These are phyloP conservation scores for Cylindrodendrum hubeiense DNA, from an alignment of 2,329 filamentous ascomycete species.

Conservation along the genomic window DNA sequence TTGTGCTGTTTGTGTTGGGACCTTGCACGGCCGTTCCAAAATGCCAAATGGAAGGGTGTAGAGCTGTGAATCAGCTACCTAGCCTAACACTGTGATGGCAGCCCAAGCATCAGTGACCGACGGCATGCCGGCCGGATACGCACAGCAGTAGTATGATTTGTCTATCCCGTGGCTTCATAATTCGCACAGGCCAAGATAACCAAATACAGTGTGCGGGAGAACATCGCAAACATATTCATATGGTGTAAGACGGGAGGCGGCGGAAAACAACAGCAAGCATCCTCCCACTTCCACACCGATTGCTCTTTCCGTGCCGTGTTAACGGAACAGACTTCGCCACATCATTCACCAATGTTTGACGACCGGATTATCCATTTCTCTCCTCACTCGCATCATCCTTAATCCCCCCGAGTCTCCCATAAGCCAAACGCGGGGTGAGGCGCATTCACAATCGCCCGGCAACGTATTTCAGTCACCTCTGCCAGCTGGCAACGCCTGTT, in stretches of 20 bases:
- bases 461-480: slow-evolving; percentile 13
- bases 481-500: slow-evolving; percentile 14
- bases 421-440: not conserved
- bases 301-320: not conserved
- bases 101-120: not conserved
- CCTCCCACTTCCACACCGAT: slow-evolving; percentile 10
- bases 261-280: slow-evolving; percentile 2
- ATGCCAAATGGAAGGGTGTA: not conserved
- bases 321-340: not conserved
- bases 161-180: not conserved
- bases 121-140: slow-evolving; percentile 2
- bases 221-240: slow-evolving; percentile 3
- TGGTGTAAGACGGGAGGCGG: not conserved
- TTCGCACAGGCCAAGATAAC: not conserved
- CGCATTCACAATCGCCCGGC: not conserved
- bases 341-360: slow-evolving; percentile 5
- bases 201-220: not conserved
- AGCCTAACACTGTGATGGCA: slow-evolving; percentile 3
- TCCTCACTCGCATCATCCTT: not conserved
- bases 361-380: not conserved
- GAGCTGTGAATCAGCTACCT: not conserved
- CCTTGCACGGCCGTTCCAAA: not conserved
- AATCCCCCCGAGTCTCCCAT: not conserved
- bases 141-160: slow-evolving; percentile 2
- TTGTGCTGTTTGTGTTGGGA: not conserved